Percentiles rank a stretch among this genome's conserved stretches.
Evolutionary conservation across 2,329 filamentous ascomycete species (phyloP).

Genomic region (Colletotrichum magnum): DNA sequence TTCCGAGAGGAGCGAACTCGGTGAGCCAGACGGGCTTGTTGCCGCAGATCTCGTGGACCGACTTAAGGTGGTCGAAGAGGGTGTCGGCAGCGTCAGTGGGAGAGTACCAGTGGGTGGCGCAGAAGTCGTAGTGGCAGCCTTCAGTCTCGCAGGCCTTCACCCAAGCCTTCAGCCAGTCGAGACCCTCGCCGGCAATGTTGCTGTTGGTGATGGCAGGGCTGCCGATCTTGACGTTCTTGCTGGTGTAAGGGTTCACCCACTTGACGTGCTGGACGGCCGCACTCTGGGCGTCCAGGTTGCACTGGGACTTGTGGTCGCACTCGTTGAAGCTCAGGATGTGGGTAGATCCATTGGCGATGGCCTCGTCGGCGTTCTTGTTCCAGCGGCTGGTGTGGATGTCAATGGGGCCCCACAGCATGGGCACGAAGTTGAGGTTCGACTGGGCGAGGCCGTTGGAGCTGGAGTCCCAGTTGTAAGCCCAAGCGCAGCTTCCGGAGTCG

Average conservation of each 20-base stretch:
- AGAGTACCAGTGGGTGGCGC: constrained; percentile 76
- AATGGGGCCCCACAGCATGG: constrained; percentile 74
- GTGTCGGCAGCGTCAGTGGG: constrained; percentile 59
- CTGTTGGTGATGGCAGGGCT: constrained; percentile 76
- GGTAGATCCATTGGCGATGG: constrained; percentile 67
- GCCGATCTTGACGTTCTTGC: constrained; percentile 65
- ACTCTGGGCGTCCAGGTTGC: constrained; percentile 66
- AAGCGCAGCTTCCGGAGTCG: constrained; percentile 60
- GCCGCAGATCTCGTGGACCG: constrained; percentile 61
- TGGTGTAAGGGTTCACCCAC: constrained; percentile 69
- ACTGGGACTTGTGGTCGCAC: constrained; percentile 72
- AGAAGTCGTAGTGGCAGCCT: constrained; percentile 71
- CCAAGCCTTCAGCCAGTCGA: constrained; percentile 70
- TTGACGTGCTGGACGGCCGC: constrained; percentile 69
- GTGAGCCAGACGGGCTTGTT: constrained; percentile 73
- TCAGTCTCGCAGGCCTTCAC: constrained; percentile 63
- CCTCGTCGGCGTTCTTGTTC: constrained; percentile 62
- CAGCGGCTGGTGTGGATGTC: constrained; percentile 63
- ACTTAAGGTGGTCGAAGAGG: constrained; percentile 69
- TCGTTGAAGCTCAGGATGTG: constrained; percentile 80
- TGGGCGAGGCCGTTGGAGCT: constrained; percentile 56
- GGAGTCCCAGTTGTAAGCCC: constrained; percentile 80
- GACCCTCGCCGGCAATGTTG: constrained; percentile 61
- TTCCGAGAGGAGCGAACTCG: constrained; percentile 71
- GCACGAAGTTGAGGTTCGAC: constrained; percentile 69